Conservation (phyloP, 306 rosid species). For the Pyrus communis region DNA sequence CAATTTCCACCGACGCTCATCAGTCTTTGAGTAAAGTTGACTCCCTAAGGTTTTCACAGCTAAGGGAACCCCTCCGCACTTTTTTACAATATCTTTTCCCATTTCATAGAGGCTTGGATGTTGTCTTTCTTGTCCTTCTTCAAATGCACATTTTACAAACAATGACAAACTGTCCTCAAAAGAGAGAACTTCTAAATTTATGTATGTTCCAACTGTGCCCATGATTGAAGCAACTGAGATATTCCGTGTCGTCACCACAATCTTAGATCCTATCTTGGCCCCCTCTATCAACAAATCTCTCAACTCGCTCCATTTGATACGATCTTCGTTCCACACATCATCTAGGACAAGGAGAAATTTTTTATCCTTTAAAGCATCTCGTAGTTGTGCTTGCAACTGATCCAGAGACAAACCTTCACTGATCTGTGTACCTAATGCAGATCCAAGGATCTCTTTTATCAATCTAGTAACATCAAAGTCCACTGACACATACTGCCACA, state of each 20-base stretch:
- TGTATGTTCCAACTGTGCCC: not conserved
- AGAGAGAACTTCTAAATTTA: not conserved
- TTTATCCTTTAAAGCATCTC: not conserved
- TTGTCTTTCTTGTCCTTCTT: too few relatives aligned
- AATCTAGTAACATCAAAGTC: too few relatives aligned
- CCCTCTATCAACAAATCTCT: not conserved
- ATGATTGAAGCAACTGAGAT: not conserved
- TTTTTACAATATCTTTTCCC: too few relatives aligned
- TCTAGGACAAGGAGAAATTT: slow-evolving; percentile 23
- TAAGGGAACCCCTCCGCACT: too few relatives aligned
- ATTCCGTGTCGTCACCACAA: slow-evolving; percentile 13
- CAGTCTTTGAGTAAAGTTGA: too few relatives aligned
- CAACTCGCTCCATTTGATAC: not conserved
- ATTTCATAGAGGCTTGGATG: too few relatives aligned
- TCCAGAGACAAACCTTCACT: not conserved
- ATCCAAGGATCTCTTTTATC: too few relatives aligned
- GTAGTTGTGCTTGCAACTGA: not conserved
- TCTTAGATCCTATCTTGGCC: slow-evolving; percentile 2
- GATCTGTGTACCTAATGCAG: not conserved
- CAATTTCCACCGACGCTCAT: too few relatives aligned
- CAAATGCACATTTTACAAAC: not conserved
- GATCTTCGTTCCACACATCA: slow-evolving; percentile 10
- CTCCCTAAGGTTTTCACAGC: too few relatives aligned
- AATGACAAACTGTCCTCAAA: not conserved
- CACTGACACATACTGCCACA: too few relatives aligned